Evolutionary conservation across 192 early-diverging fungal genomes (phyloP), one percentile per base, ranked within the genome.

Genomic region (Phlyctochytrium planicorne): DNA sequence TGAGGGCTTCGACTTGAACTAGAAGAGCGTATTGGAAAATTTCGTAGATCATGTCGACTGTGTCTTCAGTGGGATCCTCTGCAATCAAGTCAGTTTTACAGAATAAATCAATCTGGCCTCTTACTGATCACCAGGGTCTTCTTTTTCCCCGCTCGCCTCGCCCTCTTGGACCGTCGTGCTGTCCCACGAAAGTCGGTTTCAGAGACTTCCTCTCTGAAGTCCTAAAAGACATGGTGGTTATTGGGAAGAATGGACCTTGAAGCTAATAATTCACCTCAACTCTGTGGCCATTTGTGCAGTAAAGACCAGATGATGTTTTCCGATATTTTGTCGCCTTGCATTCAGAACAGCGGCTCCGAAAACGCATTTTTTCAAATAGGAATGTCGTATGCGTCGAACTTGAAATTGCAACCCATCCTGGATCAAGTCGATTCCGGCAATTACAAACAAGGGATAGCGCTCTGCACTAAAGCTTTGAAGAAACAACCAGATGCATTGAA

Each of bases 381-480:
- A n/a, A n/a, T n/a, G n/a, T n/a, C n/a, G n/a, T n/a, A n/a, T n/a
- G n/a, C n/a, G n/a, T n/a, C n/a, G n/a, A n/a, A n/a, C n/a, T n/a
- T n/a, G n/a, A n/a, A n/a, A n/a, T 20, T 47, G 40, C 40, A 20
- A 30, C 59, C 69, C 6, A 77, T 77, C 53, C 70, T 68, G 59
- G 89, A 91, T 68, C 82, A 84, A 16, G 80, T 91, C 64, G 89
- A 91, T 60, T 70, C 75, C 1, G 78, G 80, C 29, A 85, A 90
- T 52, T 88, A 86, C 65, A 90, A 87, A 69, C 79, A 78, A 52
- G 89, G 87, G 3, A 52, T 90, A 2, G 70, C 78, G 55, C 75
- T 85, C 24, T 82, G 78, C 61, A 82, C 83, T 50, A 94, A 92
- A 68, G 73, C 82, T 1, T 65, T 92, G 37, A 92, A 92, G 75